Evolutionary conservation across 352 stramenopile genomes (phyloP), one percentile per base, ranked within the genome.

Genomic region (Peronospora belbahrii): DNA sequence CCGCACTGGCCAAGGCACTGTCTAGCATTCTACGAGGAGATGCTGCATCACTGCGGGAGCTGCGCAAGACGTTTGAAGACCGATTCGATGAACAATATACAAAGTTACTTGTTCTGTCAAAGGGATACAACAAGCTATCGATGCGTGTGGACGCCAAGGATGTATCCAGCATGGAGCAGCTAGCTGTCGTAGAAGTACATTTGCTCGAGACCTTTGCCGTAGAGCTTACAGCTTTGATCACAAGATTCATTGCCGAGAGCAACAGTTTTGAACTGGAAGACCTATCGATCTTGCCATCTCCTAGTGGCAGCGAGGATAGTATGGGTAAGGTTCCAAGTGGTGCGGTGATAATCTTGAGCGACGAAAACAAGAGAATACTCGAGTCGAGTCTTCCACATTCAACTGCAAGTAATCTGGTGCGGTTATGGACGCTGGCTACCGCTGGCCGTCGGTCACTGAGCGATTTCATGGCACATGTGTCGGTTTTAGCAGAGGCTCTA

Each of bases 31-130:
- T 87, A 4, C 81, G 81, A 5, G 81, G 81, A 15, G 81, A 89
- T 49, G 76, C 78, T n/a, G 64, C 65, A 3, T 84, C 74, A 24
- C 41, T 87, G 13, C 77, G 74, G 14, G 78, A 89, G 36, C 34
- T 88, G 19, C 67, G 70, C 13, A 81, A 78, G 55, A 67, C 58
- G 30, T 93, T 93, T 31, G 81, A 93, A 49, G 76, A 88, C 36
- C 60, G 53, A 2, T 88, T 93, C 25, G 76, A 93, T 58, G 73
- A 85, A 22, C 52, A 69, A 6, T 53, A 77, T 8, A 46, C 62
- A 19, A 64, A 63, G 25, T 47, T 93, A 13, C 14, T 69, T 11
- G 35, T 84, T 23, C 59, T 76, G 11, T 74, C 88, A 35, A 88
- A 88, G 41, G 76, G 71, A 0, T 70, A 75, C 32, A 72, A 74